Conservation (phyloP, 108 stramenopile species). For the Cyclotella kingstonii region DNA sequence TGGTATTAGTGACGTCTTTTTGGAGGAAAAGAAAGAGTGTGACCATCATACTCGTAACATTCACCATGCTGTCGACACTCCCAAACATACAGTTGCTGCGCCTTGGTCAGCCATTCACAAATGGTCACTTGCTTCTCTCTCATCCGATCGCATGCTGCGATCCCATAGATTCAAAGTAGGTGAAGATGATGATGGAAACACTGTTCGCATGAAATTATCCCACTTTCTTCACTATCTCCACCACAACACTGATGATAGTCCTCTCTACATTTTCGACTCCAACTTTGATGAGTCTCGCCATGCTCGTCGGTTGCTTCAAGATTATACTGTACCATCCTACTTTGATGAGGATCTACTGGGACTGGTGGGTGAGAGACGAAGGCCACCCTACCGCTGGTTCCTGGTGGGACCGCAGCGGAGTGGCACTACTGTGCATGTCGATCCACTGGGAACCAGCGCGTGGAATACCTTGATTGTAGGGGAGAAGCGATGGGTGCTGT, state of each 20-base stretch:
- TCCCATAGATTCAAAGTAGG: conserved; percentile 89
- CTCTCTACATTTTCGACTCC: conserved; percentile 97
- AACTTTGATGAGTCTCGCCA: conserved; percentile 82
- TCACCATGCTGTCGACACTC: background rate
- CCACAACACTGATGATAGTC: conserved; percentile 90
- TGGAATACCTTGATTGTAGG: conserved; percentile 97
- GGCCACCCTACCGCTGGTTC: conserved; percentile 99
- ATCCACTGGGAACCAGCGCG: conserved; percentile 94
- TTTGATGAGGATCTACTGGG: conserved; percentile 94
- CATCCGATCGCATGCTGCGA: conserved; percentile 43
- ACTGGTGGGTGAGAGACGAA: conserved; percentile 84
- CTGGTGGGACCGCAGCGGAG: conserved; percentile 89
- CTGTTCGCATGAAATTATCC: conserved; percentile 85
- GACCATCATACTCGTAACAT: background rate
- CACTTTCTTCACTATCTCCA: conserved; percentile 88
- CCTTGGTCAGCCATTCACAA: conserved; percentile 61
- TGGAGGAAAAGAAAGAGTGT: conserved; percentile 25
- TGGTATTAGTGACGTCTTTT: too few species aligned
- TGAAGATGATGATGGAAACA: conserved; percentile 95
- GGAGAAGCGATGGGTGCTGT: conserved; percentile 96
- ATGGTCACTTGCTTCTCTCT: conserved; percentile 60
- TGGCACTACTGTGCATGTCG: conserved; percentile 94
- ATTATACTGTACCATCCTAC: conserved; percentile 90
- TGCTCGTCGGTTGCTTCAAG: conserved; percentile 58
- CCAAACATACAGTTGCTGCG: background rate